These are phyloP conservation scores for Themeda triandra DNA, from an alignment of 176 grass and related monocot genomes.

Conservation along the genomic window DNA sequence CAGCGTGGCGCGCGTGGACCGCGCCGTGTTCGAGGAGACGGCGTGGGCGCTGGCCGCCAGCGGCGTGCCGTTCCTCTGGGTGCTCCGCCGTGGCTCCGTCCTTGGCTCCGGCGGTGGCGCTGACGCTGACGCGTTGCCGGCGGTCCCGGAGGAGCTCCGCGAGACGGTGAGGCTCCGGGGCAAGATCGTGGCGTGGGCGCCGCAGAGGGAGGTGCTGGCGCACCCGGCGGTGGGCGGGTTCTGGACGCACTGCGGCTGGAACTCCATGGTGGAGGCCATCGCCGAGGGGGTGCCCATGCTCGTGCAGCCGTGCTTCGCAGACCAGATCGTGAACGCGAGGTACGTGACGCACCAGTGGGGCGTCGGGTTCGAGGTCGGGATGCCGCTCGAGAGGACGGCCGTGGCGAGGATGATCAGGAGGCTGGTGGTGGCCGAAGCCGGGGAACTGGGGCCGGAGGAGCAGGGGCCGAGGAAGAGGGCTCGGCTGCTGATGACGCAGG, in stretches of 20 bases:
- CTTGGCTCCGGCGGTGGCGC: too few species aligned
- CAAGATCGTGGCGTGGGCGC: slow-evolving; percentile 32
- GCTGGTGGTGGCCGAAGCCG: background rate
- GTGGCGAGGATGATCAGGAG: slow-evolving; percentile 1
- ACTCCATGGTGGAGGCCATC: slow-evolving; percentile 12
- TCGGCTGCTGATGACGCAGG: background rate
- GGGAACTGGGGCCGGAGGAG: slow-evolving; percentile 5
- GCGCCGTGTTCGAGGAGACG: slow-evolving; percentile 12
- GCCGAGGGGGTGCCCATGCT: slow-evolving; percentile 41
- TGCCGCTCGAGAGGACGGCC: background rate
- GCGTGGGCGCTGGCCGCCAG: slow-evolving; percentile 17
- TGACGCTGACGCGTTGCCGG: too few species aligned
- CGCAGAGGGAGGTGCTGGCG: slow-evolving; percentile 32
- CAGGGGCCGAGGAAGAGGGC: background rate
- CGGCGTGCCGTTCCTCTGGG: slow-evolving; percentile 44
- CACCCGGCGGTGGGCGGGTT: slow-evolving; percentile 19
- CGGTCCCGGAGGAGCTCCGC: background rate
- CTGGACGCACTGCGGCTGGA: slow-evolving; percentile 46
- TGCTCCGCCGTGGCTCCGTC: slow-evolving; percentile 7
- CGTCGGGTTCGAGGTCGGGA: background rate
- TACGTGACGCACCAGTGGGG: slow-evolving; percentile 40
- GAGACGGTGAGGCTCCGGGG: background rate
- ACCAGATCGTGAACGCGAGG: slow-evolving; percentile 43
- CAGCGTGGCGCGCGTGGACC: background rate
- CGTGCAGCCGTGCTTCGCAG: slow-evolving; percentile 13